phyloP scores from a whole-genome alignment of 805 yeast species.

The Cyberlindnera nakhonratchasimensis region DNA sequence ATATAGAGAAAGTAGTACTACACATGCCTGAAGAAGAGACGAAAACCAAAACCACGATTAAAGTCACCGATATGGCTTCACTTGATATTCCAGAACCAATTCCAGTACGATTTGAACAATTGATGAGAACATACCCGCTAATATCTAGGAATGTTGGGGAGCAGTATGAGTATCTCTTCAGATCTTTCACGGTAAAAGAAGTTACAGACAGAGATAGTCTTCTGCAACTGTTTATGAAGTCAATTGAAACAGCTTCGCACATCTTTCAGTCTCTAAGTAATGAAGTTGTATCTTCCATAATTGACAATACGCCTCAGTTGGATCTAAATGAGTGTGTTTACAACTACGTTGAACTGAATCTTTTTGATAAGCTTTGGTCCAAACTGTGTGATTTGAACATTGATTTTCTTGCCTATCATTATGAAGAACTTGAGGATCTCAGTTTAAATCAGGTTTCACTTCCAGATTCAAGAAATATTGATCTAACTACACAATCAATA shows the following conservation, averaged over 20 bases:
- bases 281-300: slow-evolving; percentile 26
- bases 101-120: slow-evolving; percentile 34
- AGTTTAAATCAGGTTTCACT: slow-evolving; percentile 42
- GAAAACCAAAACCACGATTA: neutral
- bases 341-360: slow-evolving; percentile 66
- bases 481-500: slow-evolving; percentile 28
- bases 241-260: slow-evolving; percentile 27
- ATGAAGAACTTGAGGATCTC: slow-evolving; percentile 27
- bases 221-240: slow-evolving; percentile 26
- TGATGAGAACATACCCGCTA: slow-evolving; percentile 38
- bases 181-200: slow-evolving; percentile 34
- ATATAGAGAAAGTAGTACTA: slow-evolving; percentile 1
- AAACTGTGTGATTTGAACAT: slow-evolving; percentile 31
- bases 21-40: neutral
- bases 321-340: slow-evolving; percentile 55
- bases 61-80: neutral
- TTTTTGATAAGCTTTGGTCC: slow-evolving; percentile 67
- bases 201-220: slow-evolving; percentile 29
- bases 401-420: slow-evolving; percentile 22
- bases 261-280: slow-evolving; percentile 27
- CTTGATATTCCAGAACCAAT: neutral
- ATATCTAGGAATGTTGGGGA: slow-evolving; percentile 37
- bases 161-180: slow-evolving; percentile 38
- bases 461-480: slow-evolving; percentile 30
- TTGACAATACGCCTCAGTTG: slow-evolving; percentile 33